phyloP scores from a whole-genome alignment of 2,329 filamentous ascomycete species.

The Curvularia sp. region DNA sequence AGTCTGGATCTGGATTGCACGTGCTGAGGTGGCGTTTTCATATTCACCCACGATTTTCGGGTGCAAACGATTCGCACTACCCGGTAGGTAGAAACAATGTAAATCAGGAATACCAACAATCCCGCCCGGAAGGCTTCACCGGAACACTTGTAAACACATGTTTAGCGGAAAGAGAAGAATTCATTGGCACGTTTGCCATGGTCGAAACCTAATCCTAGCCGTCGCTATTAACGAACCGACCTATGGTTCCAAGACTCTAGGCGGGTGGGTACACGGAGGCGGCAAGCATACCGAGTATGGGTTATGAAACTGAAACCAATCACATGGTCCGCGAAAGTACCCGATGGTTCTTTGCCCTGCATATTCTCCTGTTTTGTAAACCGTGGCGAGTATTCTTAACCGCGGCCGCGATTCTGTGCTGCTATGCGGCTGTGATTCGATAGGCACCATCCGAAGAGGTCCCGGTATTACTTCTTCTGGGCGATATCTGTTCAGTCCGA shows the following conservation, averaged over 20 bases:
- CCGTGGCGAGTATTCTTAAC: conserved; percentile 11
- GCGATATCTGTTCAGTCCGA: conserved; percentile 10
- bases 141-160: conserved; percentile 3
- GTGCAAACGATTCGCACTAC: neutral
- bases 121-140: conserved; percentile 10
- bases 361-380: conserved; percentile 6
- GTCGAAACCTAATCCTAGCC: conserved; percentile 3
- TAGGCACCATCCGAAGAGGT: neutral
- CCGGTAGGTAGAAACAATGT: conserved; percentile 1
- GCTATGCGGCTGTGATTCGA: conserved; percentile 4
- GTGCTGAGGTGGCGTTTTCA: conserved; percentile 7
- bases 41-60: neutral
- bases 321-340: conserved; percentile 10
- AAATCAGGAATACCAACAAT: conserved; percentile 1
- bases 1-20: neutral
- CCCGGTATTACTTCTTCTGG: conserved; percentile 18
- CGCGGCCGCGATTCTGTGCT: conserved; percentile 14
- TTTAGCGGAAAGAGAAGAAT: neutral
- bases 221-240: neutral
- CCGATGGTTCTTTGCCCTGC: conserved; percentile 12
- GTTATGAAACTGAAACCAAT: conserved; percentile 8
- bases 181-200: neutral
- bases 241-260: neutral
- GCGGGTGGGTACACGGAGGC: conserved; percentile 2
- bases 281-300: conserved; percentile 2